A percentile compares a stretch with the other conserved stretches of the same genome.
phyloP scores from a whole-genome alignment of 495 filamentous ascomycete species.

The Paragyromitra xinjiangensis region DNA sequence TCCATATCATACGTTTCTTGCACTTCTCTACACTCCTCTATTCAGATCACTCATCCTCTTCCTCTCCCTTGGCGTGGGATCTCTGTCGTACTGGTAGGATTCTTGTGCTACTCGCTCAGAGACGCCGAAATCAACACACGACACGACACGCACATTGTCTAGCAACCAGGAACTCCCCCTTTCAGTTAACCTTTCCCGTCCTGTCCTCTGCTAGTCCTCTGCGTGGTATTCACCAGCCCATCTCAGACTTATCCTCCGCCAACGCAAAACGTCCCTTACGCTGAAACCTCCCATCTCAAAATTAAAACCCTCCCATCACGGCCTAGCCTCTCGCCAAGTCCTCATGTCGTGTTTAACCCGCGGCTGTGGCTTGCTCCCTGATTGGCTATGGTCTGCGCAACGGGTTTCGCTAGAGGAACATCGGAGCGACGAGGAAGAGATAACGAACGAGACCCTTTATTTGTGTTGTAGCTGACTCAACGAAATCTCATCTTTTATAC shows the following conservation, averaged over 20 bases:
- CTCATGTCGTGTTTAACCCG: background rate
- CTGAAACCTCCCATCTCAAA: constrained; percentile 13
- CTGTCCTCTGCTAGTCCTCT: background rate
- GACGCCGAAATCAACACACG: background rate
- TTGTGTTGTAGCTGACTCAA: constrained; percentile 44
- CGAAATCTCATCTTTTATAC: background rate
- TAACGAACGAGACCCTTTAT: constrained; percentile 33
- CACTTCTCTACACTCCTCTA: background rate
- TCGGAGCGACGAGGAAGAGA: background rate
- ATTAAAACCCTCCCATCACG: background rate
- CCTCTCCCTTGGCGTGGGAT: constrained; percentile 40
- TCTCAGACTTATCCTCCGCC: background rate
- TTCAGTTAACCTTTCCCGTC: background rate
- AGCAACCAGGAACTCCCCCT: background rate
- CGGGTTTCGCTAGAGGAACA: background rate
- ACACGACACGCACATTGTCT: constrained; percentile 11
- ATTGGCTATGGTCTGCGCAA: background rate
- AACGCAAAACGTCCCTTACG: background rate
- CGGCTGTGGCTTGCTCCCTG: background rate
- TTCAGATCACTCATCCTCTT: background rate
- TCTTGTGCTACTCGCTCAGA: background rate
- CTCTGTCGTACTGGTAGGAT: constrained; percentile 8
- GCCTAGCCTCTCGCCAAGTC: constrained; percentile 4
- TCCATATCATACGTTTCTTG: background rate
- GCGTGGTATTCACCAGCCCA: background rate